Evolutionary conservation across 257 asterid genomes (phyloP), one percentile per base, ranked within the genome.

Genomic region (Solanum piurae): DNA sequence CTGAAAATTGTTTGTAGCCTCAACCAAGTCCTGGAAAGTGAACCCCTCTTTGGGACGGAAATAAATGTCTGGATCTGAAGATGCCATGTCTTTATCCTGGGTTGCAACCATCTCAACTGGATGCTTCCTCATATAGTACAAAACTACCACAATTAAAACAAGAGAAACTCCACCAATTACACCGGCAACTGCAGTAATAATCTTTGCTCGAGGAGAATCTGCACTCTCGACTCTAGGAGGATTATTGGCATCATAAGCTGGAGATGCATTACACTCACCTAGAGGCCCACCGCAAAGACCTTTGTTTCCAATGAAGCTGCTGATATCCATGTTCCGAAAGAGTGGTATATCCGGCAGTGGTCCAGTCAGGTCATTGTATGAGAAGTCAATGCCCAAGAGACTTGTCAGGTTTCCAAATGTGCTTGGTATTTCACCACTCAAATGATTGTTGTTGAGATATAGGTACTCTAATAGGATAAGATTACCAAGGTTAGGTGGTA

Each of bases 31-130:
- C 34, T 94, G 98, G 72, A 96, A 94, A 44, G 95, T 94, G 93
- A 96, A 96, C 83, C 98, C 99, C 72, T 96, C 99, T 87, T 93
- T 94, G 0, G 99, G 98, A 87, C 95, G 98, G 75, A 96, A 96
- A 88, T 96, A 96, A 5, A 96, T 95, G 66, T 96, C 98, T 0
- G 98, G 94, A 82, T 91, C 93, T 8, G 86, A 83, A 27, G 98
- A 91, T 1, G 94, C 83, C 3, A 27, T 5, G 40, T 93, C 96
- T 82, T 92, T 91, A 29, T 94, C 97, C 77, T 86, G 93, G 7
- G 93, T 27, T 0, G 77, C 84, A 44, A 83, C 89, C 90, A 69
- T 89, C 36, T 92, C 93, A n/a, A 88, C 92, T 0, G 98, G 94
- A 7, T 84, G 94, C 49, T 83, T 90, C 87, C 88, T 96, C 98